These are phyloP conservation scores for Pseudopyrenochaeta lycopersici DNA, from an alignment of 2,329 filamentous ascomycete genomes.

Conservation along the genomic window DNA sequence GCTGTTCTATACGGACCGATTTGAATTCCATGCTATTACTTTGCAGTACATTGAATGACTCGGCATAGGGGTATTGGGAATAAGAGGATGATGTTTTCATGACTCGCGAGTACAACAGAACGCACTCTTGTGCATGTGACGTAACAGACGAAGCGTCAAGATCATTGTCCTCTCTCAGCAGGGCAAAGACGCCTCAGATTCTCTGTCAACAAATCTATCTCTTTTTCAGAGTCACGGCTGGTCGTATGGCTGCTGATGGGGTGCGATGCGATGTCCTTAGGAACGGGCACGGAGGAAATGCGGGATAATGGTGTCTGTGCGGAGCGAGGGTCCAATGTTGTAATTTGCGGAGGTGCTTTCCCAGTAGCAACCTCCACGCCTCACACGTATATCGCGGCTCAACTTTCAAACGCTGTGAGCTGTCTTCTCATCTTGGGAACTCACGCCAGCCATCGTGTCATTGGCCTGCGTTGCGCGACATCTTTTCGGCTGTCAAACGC, in stretches of 20 bases:
- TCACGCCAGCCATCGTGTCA: slow-evolving; percentile 1
- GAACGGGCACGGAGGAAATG: not conserved
- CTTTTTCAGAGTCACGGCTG: not conserved
- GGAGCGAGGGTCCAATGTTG: not conserved
- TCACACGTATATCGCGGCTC: not conserved
- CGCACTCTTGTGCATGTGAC: too few relatives aligned
- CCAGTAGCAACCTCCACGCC: not conserved
- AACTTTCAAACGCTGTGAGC: not conserved
- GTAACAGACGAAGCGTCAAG: too few relatives aligned
- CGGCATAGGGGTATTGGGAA: too few relatives aligned
- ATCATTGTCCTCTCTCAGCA: too few relatives aligned
- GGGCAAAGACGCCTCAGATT: too few relatives aligned
- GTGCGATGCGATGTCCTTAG: not conserved
- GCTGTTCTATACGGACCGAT: too few relatives aligned
- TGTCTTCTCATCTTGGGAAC: not conserved
- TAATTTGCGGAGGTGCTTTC: slow-evolving; percentile 2
- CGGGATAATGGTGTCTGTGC: not conserved
- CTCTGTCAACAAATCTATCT: too few relatives aligned
- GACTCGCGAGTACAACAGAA: too few relatives aligned
- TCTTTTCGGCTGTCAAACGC: slow-evolving; percentile 3
- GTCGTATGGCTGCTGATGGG: not conserved
- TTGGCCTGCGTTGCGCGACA: slow-evolving; percentile 11
- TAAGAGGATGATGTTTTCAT: too few relatives aligned
- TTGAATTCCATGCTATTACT: too few relatives aligned
- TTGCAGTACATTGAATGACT: too few relatives aligned